Evolutionary conservation across 148 eudicot species (phyloP).

Genomic region (Rhododendron simsii): DNA sequence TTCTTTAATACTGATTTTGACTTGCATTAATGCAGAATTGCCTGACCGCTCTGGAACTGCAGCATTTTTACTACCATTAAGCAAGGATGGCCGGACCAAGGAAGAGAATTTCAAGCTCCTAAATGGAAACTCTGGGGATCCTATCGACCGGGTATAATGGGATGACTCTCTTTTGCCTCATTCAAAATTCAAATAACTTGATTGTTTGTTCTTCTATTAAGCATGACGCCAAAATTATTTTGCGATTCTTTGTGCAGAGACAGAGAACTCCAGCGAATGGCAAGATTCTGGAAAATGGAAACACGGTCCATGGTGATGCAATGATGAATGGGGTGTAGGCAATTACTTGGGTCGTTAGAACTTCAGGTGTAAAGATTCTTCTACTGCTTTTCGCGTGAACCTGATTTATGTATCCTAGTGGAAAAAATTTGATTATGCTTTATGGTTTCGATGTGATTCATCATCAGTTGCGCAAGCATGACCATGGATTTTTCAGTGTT

Average conservation of each 20-base stretch:
- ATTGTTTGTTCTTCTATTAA: background rate
- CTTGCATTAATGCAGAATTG: conserved; percentile 47
- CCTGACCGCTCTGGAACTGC: conserved; percentile 66
- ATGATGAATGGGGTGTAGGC: conserved; percentile 60
- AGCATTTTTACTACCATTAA: conserved; percentile 57
- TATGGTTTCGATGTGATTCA: background rate
- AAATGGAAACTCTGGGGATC: conserved; percentile 71
- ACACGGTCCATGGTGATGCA: conserved; percentile 46
- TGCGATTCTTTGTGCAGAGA: conserved; percentile 44
- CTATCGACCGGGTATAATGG: conserved; percentile 62
- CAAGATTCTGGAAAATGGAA: conserved; percentile 62
- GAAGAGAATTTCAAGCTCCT: conserved; percentile 79
- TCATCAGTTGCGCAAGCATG: background rate
- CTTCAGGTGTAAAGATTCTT: background rate
- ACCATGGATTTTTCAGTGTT: background rate
- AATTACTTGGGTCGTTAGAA: background rate
- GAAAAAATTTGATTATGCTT: conserved; percentile 1
- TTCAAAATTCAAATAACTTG: background rate
- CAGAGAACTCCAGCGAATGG: conserved; percentile 78
- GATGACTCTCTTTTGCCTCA: background rate
- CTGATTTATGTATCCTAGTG: background rate
- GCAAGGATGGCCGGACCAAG: conserved; percentile 66
- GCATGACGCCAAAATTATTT: background rate
- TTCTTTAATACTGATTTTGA: background rate
- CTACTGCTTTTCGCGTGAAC: background rate